Evolutionary conservation across 441 rosid genomes (phyloP), one percentile per base, ranked within the genome.

Genomic region (Gossypium gossypioides): DNA sequence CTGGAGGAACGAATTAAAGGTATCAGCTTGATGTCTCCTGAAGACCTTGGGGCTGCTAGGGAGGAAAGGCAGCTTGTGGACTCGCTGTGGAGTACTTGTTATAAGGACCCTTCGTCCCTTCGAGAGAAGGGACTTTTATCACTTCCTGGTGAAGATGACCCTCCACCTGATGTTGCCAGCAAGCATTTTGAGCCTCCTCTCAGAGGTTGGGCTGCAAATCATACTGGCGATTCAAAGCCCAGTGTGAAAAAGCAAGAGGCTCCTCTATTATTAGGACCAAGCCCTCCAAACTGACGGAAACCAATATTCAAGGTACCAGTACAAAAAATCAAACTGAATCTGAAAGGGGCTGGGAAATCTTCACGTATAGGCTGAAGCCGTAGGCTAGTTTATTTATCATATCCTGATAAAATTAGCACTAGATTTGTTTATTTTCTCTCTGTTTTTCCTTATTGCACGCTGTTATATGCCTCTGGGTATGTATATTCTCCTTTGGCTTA

Each of bases 1-100:
- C 93, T 95, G 1, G 87, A 85, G 80, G 96, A 92, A 55, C 80
- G 90, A 12, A 86, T 95, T 2, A 77, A 81, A 61, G 78, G 81
- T 37, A 87, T 92, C 71, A 85, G 86, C 79, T 59, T 48, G 69
- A 91, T 92, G 99, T 86, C 97, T 27, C 63, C 84, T 0, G 98
- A 91, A 50, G 99, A 92, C 75, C 93, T 95, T 0, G 89, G 76
- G 68, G 92, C 95, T 10, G 88, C 85, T 22, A 86, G 79, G 73
- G 99, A 92, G 79, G 98, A 95, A 83, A 86, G 98, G 79, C 96
- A 82, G 2, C 89, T 95, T 2, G 85, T 95, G 27, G 98, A 95
- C 68, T 82, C 86, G 12, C 83, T 95, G 18, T 92, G 97, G 97
- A 83, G 67, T 27, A 71, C 86, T 64, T 87, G 85, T 77, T 92